Evolutionary conservation across 768 basidiomycete species (phyloP).

Genomic region (Bullera alba): DNA sequence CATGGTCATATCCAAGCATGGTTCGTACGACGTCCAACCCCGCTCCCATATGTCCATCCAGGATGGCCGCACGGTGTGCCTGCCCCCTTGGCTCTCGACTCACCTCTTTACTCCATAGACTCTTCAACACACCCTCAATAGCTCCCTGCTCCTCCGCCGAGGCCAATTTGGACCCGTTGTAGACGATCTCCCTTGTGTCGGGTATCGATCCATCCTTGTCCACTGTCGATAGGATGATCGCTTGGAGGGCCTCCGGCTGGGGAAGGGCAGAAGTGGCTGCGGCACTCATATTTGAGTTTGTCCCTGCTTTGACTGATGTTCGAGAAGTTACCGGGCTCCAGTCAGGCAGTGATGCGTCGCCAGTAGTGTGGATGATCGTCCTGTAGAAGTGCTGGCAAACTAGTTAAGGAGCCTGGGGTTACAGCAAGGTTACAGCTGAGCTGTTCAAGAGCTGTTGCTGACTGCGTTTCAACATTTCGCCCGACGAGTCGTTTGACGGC

Average conservation of each 20-base stretch:
- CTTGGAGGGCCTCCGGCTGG: neutral
- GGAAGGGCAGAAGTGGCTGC: neutral
- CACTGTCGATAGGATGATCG: neutral
- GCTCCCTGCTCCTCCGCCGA: conserved; percentile 56
- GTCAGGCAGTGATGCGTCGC: too few relatives aligned
- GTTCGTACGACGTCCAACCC: too few relatives aligned
- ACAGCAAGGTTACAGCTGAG: too few relatives aligned
- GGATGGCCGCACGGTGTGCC: too few relatives aligned
- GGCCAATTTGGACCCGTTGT: conserved; percentile 21
- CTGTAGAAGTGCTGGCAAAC: too few relatives aligned
- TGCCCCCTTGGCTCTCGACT: conserved; percentile 22
- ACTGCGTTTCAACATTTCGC: too few relatives aligned
- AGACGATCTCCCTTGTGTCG: conserved; percentile 42
- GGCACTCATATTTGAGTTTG: neutral
- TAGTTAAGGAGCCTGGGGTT: too few relatives aligned
- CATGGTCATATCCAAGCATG: too few relatives aligned
- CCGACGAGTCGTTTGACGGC: too few relatives aligned
- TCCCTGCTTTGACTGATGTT: neutral
- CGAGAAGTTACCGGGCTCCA: neutral
- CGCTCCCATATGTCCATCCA: too few relatives aligned
- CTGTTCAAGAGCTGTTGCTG: too few relatives aligned
- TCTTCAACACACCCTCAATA: conserved; percentile 86
- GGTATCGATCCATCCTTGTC: conserved; percentile 15
- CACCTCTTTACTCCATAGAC: conserved; percentile 76
- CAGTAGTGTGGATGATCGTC: too few relatives aligned